phyloP scores from a whole-genome alignment of 441 rosid genomes.

The Monsonia emarginata region DNA sequence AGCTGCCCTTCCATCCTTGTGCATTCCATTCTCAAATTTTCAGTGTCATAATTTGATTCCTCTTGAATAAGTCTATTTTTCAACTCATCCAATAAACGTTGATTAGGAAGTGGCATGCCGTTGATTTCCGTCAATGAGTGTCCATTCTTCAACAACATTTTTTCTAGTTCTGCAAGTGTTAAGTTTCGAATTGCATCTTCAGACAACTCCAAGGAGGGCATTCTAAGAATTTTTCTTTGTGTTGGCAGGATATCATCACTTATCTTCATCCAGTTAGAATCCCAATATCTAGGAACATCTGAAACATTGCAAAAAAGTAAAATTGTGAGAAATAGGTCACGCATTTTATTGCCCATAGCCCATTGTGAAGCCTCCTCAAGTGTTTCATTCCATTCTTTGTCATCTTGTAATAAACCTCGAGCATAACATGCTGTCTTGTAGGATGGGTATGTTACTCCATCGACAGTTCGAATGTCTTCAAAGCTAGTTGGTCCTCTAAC shows the following conservation, averaged over 20 bases:
- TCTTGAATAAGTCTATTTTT: background rate
- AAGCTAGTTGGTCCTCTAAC: background rate
- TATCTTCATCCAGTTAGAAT: background rate
- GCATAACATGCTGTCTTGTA: background rate
- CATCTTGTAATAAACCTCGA: constrained; percentile 6
- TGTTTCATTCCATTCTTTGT: constrained; percentile 10
- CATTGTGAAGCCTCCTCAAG: background rate
- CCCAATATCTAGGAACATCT: background rate
- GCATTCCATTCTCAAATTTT: background rate
- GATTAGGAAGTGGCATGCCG: background rate
- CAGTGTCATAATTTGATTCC: background rate
- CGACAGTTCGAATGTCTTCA: constrained; percentile 7
- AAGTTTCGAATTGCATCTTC: background rate
- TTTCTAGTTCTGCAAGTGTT: background rate
- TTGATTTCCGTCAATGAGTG: background rate
- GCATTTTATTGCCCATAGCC: background rate
- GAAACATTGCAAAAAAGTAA: background rate
- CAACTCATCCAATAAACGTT: background rate
- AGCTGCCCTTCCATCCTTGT: background rate
- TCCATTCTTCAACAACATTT: background rate
- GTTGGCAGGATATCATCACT: background rate
- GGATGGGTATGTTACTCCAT: background rate
- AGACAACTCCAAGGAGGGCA: background rate
- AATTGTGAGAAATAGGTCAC: background rate
- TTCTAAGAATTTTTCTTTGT: background rate